These are phyloP conservation scores for Craterostigma plantagineum DNA, from an alignment of 257 asterid species.

Conservation along the genomic window DNA sequence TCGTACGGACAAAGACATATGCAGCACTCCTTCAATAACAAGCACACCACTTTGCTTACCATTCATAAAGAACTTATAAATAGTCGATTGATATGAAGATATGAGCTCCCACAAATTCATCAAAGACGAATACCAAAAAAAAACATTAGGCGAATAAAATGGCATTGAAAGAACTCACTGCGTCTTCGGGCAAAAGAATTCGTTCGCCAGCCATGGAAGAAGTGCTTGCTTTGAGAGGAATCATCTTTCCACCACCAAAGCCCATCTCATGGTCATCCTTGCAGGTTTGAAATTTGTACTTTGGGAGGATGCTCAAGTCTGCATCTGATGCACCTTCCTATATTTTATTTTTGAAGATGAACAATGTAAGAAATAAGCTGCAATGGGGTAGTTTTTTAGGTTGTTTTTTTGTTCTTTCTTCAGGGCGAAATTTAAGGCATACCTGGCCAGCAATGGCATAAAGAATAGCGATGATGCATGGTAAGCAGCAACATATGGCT, in stretches of 20 bases:
- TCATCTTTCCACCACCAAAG: slow-evolving; percentile 59
- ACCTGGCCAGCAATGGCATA: slow-evolving; percentile 99
- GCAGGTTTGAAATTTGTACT: slow-evolving; percentile 44
- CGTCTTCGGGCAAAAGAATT: slow-evolving; percentile 72
- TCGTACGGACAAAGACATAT: slow-evolving; percentile 74
- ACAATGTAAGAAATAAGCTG: too few relatives aligned
- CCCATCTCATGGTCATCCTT: slow-evolving; percentile 41
- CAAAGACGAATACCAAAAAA: too few relatives aligned
- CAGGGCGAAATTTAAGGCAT: not conserved
- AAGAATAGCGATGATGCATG: slow-evolving; percentile 93
- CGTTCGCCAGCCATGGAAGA: slow-evolving; percentile 48
- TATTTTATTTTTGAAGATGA: slow-evolving; percentile 8
- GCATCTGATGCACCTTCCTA: slow-evolving; percentile 99
- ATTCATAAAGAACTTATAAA: too few relatives aligned
- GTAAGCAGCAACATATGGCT: slow-evolving; percentile 95
- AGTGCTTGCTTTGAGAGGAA: slow-evolving; percentile 53
- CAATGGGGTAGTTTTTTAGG: too few relatives aligned
- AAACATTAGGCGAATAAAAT: too few relatives aligned
- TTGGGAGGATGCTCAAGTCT: slow-evolving; percentile 72
- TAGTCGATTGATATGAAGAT: too few relatives aligned
- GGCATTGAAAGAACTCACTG: slow-evolving; percentile 47
- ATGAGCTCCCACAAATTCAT: too few relatives aligned
- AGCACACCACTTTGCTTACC: not conserved
- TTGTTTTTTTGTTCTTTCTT: too few relatives aligned
- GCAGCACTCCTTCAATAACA: slow-evolving; percentile 66